These are phyloP conservation scores for Candida germanica DNA, from an alignment of 805 yeast genomes.

Conservation along the genomic window DNA sequence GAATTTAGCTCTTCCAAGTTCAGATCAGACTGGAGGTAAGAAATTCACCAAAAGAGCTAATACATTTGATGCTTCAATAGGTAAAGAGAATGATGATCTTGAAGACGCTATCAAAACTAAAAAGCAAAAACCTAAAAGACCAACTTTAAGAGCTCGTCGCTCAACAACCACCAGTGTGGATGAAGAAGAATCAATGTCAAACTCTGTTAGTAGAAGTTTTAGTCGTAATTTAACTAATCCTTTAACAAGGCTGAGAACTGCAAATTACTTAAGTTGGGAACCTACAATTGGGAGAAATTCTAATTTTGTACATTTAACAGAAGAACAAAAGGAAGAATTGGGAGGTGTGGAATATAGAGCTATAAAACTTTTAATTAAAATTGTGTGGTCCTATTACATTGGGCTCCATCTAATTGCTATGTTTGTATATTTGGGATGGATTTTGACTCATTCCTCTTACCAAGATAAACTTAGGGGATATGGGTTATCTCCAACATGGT, in stretches of 20 bases:
- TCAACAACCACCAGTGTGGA: constrained; percentile 11
- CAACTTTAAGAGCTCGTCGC: not conserved
- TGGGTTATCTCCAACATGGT: constrained; percentile 82
- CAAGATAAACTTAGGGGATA: constrained; percentile 40
- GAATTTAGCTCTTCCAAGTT: constrained; percentile 30
- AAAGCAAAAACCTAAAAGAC: not conserved
- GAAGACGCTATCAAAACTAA: not conserved
- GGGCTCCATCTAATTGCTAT: constrained; percentile 68
- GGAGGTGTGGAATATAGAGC: constrained; percentile 98
- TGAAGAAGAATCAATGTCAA: constrained; percentile 13
- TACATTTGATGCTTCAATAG: constrained; percentile 35
- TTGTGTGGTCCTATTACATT: constrained; percentile 64
- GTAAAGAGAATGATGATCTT: not conserved
- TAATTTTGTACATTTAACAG: constrained; percentile 76
- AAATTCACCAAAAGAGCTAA: constrained; percentile 40
- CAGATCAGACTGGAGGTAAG: constrained; percentile 32
- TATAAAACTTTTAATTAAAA: constrained; percentile 65
- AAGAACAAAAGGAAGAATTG: constrained; percentile 83
- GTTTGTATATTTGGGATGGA: constrained; percentile 61
- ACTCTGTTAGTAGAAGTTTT: constrained; percentile 10
- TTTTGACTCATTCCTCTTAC: constrained; percentile 41
- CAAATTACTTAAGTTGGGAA: constrained; percentile 79
- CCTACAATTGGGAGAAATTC: constrained; percentile 95
- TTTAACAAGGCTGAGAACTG: constrained; percentile 31
- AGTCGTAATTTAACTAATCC: constrained; percentile 15